phyloP scores from a whole-genome alignment of 2,329 filamentous ascomycete species.

The Bertia moriformis region DNA sequence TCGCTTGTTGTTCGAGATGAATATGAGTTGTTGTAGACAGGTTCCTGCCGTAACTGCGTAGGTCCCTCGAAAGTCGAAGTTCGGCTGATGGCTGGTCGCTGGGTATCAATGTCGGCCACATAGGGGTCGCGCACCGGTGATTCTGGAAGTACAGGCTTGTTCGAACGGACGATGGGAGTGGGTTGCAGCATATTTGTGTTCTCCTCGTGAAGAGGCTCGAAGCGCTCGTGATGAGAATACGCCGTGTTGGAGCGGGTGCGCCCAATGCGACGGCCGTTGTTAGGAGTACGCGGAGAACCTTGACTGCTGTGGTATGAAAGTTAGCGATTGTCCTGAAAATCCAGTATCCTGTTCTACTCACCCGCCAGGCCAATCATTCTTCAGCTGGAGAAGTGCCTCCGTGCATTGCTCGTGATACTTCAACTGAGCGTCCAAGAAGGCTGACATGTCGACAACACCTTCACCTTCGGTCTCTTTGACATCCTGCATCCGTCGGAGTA shows the following conservation, averaged over 20 bases:
- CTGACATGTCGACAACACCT: constrained; percentile 62
- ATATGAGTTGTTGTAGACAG: background rate
- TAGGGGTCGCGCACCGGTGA: background rate
- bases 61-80: constrained; percentile 1
- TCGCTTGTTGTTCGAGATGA: background rate
- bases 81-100: background rate
- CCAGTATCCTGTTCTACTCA: background rate
- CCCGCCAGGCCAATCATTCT: background rate
- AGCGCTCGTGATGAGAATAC: background rate
- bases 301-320: too few relatives aligned
- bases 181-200: background rate
- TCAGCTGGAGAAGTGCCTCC: constrained; percentile 46
- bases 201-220: background rate
- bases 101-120: background rate
- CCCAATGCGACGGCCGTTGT: background rate
- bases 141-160: background rate
- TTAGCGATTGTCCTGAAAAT: background rate
- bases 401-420: constrained; percentile 82
- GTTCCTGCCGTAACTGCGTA: background rate
- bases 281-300: too few relatives aligned
- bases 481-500: constrained; percentile 83
- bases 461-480: constrained; percentile 86
- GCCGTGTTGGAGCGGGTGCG: background rate
- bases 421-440: constrained; percentile 77
- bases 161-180: background rate